phyloP scores from a whole-genome alignment of 495 filamentous ascomycete species.

The Aspergillus steynii region DNA sequence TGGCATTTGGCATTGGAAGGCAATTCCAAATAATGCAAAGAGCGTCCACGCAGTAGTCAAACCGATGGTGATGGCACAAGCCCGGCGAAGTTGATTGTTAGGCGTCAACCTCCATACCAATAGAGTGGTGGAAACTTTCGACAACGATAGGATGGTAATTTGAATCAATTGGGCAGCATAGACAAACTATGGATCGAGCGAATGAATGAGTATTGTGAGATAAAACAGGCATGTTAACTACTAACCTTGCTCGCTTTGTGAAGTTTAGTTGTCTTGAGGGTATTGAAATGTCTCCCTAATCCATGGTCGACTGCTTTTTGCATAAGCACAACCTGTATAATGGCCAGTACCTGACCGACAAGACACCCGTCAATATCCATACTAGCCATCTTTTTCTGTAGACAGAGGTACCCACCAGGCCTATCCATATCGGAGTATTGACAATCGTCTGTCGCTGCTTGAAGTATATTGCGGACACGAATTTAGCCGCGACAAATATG shows the following conservation, averaged over 20 bases:
- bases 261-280: conserved; percentile 17
- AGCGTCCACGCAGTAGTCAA: conserved; percentile 20
- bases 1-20: conserved; percentile 30
- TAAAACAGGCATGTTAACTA: background rate
- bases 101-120: conserved; percentile 31
- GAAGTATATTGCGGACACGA: conserved; percentile 28
- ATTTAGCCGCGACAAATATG: conserved; percentile 27
- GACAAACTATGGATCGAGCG: conserved; percentile 14
- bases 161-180: conserved; percentile 31
- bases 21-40: conserved; percentile 23
- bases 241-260: conserved; percentile 24
- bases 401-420: conserved; percentile 19
- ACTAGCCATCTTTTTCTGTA: background rate
- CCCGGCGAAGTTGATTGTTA: conserved; percentile 17
- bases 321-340: conserved; percentile 25
- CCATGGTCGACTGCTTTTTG: conserved; percentile 30
- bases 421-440: conserved; percentile 35
- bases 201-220: background rate
- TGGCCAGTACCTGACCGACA: conserved; percentile 28
- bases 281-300: conserved; percentile 24
- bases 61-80: conserved; percentile 19
- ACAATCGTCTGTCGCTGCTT: conserved; percentile 28
- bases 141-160: conserved; percentile 26
- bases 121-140: conserved; percentile 26
- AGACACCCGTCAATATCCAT: conserved; percentile 31